A percentile compares a stretch with the other conserved stretches of the same genome.
Conservation (phyloP, 2,329 filamentous ascomycete species). For the Fusarium sp. region DNA sequence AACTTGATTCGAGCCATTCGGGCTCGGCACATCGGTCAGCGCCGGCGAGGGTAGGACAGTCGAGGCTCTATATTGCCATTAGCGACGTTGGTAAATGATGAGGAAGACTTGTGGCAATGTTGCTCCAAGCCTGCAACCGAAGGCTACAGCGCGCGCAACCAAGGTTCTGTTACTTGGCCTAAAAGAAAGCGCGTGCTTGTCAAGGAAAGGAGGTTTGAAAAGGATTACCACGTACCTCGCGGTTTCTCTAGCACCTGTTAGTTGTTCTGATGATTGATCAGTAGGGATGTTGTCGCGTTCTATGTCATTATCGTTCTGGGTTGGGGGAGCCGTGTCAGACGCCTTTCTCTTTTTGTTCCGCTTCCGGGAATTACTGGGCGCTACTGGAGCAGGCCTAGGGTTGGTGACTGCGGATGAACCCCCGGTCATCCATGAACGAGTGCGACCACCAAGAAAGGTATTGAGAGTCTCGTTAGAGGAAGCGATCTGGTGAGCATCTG, state of each 20-base stretch:
- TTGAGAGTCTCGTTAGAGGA: slow-evolving; percentile 57
- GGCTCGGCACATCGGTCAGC: slow-evolving; percentile 70
- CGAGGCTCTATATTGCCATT: slow-evolving; percentile 37
- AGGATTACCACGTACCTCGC: slow-evolving; percentile 20
- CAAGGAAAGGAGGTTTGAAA: not conserved
- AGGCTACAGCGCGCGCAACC: slow-evolving; percentile 5
- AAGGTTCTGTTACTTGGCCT: not conserved
- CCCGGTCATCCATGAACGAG: slow-evolving; percentile 47
- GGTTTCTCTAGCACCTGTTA: slow-evolving; percentile 14
- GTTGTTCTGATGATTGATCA: slow-evolving; percentile 21
- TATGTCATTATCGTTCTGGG: slow-evolving; percentile 23
- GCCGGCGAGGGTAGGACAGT: slow-evolving; percentile 70
- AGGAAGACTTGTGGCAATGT: slow-evolving; percentile 7
- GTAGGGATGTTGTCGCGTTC: slow-evolving; percentile 13
- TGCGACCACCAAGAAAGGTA: slow-evolving; percentile 52
- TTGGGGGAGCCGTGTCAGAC: slow-evolving; percentile 13
- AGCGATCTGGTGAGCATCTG: slow-evolving; percentile 47
- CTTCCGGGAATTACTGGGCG: slow-evolving; percentile 35
- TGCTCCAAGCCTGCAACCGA: slow-evolving; percentile 6
- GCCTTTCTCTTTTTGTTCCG: slow-evolving; percentile 32
- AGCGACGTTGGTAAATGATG: slow-evolving; percentile 17
- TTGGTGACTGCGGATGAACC: slow-evolving; percentile 14
- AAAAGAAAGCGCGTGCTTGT: not conserved
- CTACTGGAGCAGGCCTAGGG: slow-evolving; percentile 15
- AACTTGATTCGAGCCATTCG: slow-evolving; percentile 50